Conservation (phyloP, 257 asterid species). For the Cordia subcordata region DNA sequence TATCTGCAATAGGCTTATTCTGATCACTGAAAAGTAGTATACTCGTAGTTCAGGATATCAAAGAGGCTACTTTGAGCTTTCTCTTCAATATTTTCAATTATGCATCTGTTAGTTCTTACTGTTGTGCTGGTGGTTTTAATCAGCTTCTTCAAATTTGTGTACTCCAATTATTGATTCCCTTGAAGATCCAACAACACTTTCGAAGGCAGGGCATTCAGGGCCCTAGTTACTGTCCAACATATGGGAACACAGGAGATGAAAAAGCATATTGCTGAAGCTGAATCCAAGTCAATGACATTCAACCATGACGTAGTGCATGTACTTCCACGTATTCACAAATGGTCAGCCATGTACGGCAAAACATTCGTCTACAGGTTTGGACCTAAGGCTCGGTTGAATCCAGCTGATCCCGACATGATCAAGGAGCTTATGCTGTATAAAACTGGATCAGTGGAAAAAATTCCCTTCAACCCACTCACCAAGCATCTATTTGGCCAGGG, state of each 20-base stretch:
- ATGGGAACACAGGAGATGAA: constrained; percentile 12
- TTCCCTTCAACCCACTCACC: constrained; percentile 32
- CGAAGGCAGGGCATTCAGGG: constrained; percentile 11
- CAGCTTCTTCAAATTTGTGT: constrained; percentile 4
- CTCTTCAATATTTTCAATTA: background rate
- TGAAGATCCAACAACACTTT: constrained; percentile 7
- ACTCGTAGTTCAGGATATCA: too few species aligned
- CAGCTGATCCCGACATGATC: constrained; percentile 11
- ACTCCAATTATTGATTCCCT: constrained; percentile 8
- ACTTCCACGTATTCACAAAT: constrained; percentile 8
- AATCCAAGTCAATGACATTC: constrained; percentile 6
- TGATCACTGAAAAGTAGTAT: too few species aligned
- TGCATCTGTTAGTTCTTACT: background rate
- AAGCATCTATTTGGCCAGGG: constrained; percentile 53
- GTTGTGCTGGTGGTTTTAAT: constrained; percentile 4
- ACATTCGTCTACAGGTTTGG: constrained; percentile 18
- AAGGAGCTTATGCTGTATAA: constrained; percentile 13
- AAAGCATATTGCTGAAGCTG: constrained; percentile 6
- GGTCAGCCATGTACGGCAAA: constrained; percentile 15
- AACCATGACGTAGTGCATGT: constrained; percentile 12
- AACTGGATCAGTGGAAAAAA: background rate
- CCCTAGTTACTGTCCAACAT: constrained; percentile 3
- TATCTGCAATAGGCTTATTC: too few species aligned
- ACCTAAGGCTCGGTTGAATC: constrained; percentile 2
- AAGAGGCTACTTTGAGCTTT: too few species aligned